A percentile compares a stretch with the other conserved stretches of the same genome.
These are phyloP conservation scores for Calonectria multiphialidica DNA, from an alignment of 2,329 filamentous ascomycete genomes.

Conservation along the genomic window DNA sequence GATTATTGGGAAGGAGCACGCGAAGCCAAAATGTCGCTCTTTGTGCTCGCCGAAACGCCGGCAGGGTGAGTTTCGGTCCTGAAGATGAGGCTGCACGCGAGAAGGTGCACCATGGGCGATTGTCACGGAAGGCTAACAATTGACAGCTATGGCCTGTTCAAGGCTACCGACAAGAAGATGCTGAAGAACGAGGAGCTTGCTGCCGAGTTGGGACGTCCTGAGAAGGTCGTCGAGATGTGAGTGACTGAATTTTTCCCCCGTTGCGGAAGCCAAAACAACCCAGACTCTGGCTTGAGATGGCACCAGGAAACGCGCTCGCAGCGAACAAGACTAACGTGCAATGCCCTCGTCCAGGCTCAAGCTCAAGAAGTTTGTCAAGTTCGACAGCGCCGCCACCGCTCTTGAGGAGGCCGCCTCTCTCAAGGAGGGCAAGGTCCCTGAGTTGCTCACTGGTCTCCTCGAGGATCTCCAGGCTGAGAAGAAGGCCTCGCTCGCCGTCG, in stretches of 20 bases:
- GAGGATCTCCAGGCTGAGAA: conserved; percentile 96
- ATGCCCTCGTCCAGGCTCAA: conserved; percentile 75
- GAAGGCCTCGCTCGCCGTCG: conserved; percentile 94
- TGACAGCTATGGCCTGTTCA: conserved; percentile 93
- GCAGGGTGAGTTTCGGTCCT: conserved; percentile 70
- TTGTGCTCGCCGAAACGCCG: conserved; percentile 93
- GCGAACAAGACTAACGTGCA: conserved; percentile 23
- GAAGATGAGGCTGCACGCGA: conserved; percentile 21
- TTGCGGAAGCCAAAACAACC: conserved; percentile 14
- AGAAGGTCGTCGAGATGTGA: conserved; percentile 89
- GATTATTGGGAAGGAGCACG: conserved; percentile 45
- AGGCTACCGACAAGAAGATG: conserved; percentile 98
- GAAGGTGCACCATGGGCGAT: conserved; percentile 20
- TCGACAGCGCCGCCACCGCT: conserved; percentile 91
- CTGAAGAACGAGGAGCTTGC: conserved; percentile 87
- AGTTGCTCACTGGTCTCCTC: conserved; percentile 84
- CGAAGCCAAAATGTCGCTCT: conserved; percentile 79
- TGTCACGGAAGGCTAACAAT: conserved; percentile 45
- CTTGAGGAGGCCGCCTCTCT: conserved; percentile 91
- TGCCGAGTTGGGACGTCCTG: conserved; percentile 80
- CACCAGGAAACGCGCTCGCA: not conserved
- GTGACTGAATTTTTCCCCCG: conserved; percentile 50
- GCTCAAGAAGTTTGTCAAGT: conserved; percentile 97
- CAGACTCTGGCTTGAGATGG: not conserved
- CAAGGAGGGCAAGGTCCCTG: conserved; percentile 94